Percentiles rank a stretch among this genome's conserved stretches.
phyloP scores from a whole-genome alignment of 306 rosid genomes.

The Sindora glabra region DNA sequence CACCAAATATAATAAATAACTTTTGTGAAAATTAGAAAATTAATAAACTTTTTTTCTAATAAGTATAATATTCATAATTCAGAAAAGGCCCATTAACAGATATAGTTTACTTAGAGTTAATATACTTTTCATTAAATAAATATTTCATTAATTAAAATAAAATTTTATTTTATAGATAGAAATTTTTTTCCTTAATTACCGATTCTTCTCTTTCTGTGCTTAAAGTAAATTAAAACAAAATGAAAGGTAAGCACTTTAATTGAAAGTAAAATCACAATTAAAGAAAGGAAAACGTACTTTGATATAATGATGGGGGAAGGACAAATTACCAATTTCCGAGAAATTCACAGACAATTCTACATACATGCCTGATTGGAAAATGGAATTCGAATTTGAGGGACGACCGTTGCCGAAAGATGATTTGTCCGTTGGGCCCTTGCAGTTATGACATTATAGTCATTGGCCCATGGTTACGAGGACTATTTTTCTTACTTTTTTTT shows the following conservation, averaged over 20 bases:
- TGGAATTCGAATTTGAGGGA: slow-evolving; percentile 28
- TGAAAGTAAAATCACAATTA: neutral
- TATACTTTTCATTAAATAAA: no score
- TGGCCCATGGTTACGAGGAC: slow-evolving; percentile 7
- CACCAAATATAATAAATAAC: no score
- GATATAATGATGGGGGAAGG: neutral
- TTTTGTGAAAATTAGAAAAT: no score
- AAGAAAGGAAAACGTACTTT: no score
- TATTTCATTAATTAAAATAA: no score
- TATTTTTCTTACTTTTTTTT: neutral
- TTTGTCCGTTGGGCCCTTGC: neutral
- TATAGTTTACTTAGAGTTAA: no score
- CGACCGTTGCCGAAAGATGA: slow-evolving; percentile 26
- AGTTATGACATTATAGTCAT: neutral
- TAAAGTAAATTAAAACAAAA: neutral
- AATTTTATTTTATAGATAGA: no score
- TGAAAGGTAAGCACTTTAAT: neutral
- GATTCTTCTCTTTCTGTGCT: neutral
- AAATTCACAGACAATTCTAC: neutral
- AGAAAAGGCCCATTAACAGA: no score
- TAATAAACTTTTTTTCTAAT: no score
- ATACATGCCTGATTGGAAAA: neutral
- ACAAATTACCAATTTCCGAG: slow-evolving; percentile 13
- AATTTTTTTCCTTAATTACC: no score
- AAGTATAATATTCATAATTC: no score